A percentile compares a stretch with the other conserved stretches of the same genome.
Conservation (phyloP, 805 yeast species). For the Limtongia smithiae region DNA sequence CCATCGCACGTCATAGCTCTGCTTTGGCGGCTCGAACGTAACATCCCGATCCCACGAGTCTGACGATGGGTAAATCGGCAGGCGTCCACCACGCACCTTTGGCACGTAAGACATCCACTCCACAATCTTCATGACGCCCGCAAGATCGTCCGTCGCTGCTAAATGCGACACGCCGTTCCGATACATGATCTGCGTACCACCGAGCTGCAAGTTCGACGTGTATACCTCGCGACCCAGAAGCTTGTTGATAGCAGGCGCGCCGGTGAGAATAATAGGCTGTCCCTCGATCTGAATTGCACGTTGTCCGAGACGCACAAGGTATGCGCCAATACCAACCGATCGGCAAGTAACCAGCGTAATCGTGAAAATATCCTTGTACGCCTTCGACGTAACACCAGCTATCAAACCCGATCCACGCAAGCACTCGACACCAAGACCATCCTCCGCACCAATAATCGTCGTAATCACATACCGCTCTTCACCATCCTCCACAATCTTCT, state of each 20-base stretch:
- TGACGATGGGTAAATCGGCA: conserved; percentile 73
- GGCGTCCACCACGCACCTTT: conserved; percentile 81
- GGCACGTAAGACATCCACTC: conserved; percentile 96
- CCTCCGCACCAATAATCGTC: conserved; percentile 87
- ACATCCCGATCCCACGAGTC: conserved; percentile 95
- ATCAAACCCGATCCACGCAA: conserved; percentile 96
- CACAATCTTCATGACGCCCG: conserved; percentile 91
- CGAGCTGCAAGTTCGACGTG: conserved; percentile 92
- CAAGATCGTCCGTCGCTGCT: conserved; percentile 94
- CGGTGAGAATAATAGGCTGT: conserved; percentile 96
- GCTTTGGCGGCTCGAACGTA: conserved; percentile 69
- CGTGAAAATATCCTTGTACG: conserved; percentile 96
- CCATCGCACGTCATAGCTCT: conserved; percentile 88
- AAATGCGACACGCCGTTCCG: conserved; percentile 96
- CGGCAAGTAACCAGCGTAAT: conserved; percentile 98
- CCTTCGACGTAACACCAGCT: conserved; percentile 98
- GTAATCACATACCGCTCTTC: conserved; percentile 77
- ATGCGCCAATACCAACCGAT: conserved; percentile 99
- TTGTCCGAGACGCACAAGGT: conserved; percentile 95
- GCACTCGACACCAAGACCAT: conserved; percentile 98
- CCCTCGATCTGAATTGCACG: conserved; percentile 99
- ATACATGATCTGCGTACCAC: conserved; percentile 99
- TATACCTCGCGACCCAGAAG: conserved; percentile 95
- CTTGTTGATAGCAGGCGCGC: conserved; percentile 98
- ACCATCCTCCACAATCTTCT: conserved; percentile 78